Evolutionary conservation across 768 basidiomycete species (phyloP).

Genomic region (Paxillus rubicundulus): DNA sequence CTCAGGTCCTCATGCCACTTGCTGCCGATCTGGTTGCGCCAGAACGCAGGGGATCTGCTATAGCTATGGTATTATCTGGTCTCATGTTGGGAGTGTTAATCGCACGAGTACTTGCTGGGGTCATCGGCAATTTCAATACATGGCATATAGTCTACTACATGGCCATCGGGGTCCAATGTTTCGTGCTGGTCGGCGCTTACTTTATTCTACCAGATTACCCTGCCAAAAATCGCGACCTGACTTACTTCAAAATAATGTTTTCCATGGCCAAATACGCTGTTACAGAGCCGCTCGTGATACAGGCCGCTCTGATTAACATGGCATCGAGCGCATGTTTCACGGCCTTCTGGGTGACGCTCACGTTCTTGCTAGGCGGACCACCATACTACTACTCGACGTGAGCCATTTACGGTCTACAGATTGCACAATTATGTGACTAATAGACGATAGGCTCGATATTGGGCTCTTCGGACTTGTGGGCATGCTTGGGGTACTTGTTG

Average conservation of each 20-base stretch:
- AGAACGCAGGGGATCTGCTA: constrained; percentile 65
- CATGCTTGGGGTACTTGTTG: constrained; percentile 64
- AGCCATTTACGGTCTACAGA: constrained; percentile 8
- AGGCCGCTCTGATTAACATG: constrained; percentile 60
- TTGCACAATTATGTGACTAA: not conserved
- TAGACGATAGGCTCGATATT: constrained; percentile 45
- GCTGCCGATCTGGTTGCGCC: constrained; percentile 83
- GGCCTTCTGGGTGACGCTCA: constrained; percentile 72
- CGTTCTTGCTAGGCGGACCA: constrained; percentile 75
- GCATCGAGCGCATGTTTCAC: constrained; percentile 57
- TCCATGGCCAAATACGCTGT: constrained; percentile 76
- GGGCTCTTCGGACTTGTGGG: constrained; percentile 77
- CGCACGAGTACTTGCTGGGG: constrained; percentile 71
- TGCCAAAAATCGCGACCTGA: constrained; percentile 61
- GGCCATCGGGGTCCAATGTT: constrained; percentile 65
- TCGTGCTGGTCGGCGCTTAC: constrained; percentile 59
- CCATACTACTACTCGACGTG: constrained; percentile 77
- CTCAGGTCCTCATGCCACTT: constrained; percentile 71
- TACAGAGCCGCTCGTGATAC: constrained; percentile 78
- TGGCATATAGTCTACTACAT: constrained; percentile 81
- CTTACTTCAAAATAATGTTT: constrained; percentile 65
- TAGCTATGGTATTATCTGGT: constrained; percentile 70
- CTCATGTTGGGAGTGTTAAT: constrained; percentile 71
- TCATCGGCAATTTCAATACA: constrained; percentile 67
- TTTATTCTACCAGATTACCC: constrained; percentile 80